Evolutionary conservation across 495 filamentous ascomycete genomes (phyloP).

Genomic region (Viridothelium virens): DNA sequence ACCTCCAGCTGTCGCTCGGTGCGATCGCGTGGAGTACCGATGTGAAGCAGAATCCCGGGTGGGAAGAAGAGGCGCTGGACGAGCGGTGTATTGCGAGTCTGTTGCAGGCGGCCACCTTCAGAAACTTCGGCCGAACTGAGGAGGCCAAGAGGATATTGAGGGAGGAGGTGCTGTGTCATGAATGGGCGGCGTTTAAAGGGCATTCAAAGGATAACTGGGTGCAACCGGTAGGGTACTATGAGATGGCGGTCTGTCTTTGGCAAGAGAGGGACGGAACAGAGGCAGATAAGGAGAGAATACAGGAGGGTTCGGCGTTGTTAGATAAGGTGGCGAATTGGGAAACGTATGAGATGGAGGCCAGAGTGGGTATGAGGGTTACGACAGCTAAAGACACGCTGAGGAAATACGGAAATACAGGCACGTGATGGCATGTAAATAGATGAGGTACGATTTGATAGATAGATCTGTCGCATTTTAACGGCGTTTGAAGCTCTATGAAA

Average conservation of each 20-base stretch:
- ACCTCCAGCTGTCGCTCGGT: conserved; percentile 56
- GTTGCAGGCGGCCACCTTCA: conserved; percentile 57
- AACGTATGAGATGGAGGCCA: conserved; percentile 73
- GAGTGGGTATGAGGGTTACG: conserved; percentile 77
- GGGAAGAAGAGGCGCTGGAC: conserved; percentile 57
- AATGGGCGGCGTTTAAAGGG: conserved; percentile 64
- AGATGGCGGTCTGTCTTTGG: conserved; percentile 80
- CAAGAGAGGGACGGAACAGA: conserved; percentile 42
- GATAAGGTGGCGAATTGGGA: conserved; percentile 80
- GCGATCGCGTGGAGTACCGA: conserved; percentile 60
- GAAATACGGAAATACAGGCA: conserved; percentile 38
- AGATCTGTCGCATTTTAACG: not conserved
- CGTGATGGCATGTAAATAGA: not conserved
- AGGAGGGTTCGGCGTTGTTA: conserved; percentile 63
- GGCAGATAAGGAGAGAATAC: conserved; percentile 44
- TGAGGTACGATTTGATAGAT: not conserved
- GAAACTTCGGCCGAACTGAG: conserved; percentile 51
- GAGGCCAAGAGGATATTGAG: conserved; percentile 59
- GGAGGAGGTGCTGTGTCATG: conserved; percentile 53
- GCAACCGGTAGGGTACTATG: conserved; percentile 73
- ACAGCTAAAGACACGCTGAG: conserved; percentile 70
- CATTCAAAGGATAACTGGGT: conserved; percentile 73
- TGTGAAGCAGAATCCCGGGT: conserved; percentile 44
- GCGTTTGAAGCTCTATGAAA: not conserved
- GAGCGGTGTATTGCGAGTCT: conserved; percentile 65